A percentile compares a stretch with the other conserved stretches of the same genome.
Conservation (phyloP, 495 filamentous ascomycete species). For the Friedmanniomyces endolithicus region DNA sequence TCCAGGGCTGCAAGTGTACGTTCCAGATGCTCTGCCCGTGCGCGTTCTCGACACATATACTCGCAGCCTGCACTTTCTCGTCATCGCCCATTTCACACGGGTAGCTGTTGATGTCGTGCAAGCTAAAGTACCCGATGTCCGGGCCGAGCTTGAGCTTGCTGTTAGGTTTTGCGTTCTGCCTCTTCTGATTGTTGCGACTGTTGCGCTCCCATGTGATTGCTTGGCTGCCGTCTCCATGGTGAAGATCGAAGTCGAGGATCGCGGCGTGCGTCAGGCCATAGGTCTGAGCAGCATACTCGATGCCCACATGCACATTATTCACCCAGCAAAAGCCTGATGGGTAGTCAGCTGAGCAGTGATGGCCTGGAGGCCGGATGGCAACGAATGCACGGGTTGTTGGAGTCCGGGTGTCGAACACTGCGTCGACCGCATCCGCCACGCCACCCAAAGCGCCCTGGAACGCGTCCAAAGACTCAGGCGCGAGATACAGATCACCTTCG, state of each 20-base stretch:
- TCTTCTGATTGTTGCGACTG: constrained; percentile 32
- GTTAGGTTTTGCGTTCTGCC: constrained; percentile 26
- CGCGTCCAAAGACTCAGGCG: constrained; percentile 68
- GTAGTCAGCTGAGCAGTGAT: constrained; percentile 78
- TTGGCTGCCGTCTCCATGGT: constrained; percentile 94
- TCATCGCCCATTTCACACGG: constrained; percentile 83
- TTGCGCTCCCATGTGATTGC: constrained; percentile 84
- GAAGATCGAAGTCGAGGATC: constrained; percentile 93
- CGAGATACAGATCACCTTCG: constrained; percentile 80
- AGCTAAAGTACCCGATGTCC: constrained; percentile 83
- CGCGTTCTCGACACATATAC: constrained; percentile 79
- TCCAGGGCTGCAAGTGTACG: constrained; percentile 83
- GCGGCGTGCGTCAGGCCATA: constrained; percentile 86
- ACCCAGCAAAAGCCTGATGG: constrained; percentile 98
- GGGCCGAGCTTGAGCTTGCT: constrained; percentile 54
- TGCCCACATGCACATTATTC: constrained; percentile 95
- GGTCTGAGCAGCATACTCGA: constrained; percentile 69
- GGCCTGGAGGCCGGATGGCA: constrained; percentile 72
- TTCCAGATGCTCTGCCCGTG: constrained; percentile 93
- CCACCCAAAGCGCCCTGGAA: constrained; percentile 81
- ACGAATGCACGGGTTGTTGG: constrained; percentile 64
- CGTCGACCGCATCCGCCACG: constrained; percentile 82
- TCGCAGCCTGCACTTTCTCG: constrained; percentile 82
- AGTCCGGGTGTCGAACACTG: constrained; percentile 51
- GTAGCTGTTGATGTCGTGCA: constrained; percentile 96